phyloP scores from a whole-genome alignment of 2,329 filamentous ascomycete genomes.

The Aspergillus pseudoterreus region DNA sequence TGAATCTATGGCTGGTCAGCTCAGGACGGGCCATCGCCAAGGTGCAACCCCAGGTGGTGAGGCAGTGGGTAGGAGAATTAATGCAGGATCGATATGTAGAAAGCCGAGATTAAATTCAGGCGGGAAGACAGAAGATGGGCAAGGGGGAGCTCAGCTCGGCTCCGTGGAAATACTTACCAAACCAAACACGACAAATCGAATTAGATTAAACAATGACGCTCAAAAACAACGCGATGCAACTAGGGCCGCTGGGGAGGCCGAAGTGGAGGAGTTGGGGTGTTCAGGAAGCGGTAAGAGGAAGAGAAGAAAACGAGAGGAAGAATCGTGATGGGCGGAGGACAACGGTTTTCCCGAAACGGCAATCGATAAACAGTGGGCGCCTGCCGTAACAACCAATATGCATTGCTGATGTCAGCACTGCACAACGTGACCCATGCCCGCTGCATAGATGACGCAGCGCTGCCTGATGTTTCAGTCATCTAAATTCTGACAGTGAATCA shows the following conservation, averaged over 20 bases:
- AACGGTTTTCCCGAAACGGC: slow-evolving; percentile 30
- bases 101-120: not conserved
- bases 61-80: not conserved
- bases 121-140: not conserved
- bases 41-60: not conserved
- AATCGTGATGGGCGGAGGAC: slow-evolving; percentile 19
- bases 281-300: slow-evolving; percentile 4
- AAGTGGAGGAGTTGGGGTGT: slow-evolving; percentile 13
- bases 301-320: slow-evolving; percentile 18
- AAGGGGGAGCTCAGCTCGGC: not conserved
- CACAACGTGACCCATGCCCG: slow-evolving; percentile 10
- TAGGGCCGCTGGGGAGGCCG: slow-evolving; percentile 19
- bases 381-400: slow-evolving; percentile 21
- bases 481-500: not conserved
- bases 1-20: slow-evolving; percentile 7
- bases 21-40: not conserved
- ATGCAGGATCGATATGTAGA: not conserved
- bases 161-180: slow-evolving; percentile 12
- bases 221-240: slow-evolving; percentile 23
- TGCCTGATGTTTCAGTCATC: slow-evolving; percentile 13
- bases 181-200: slow-evolving; percentile 15
- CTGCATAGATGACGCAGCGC: not conserved
- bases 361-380: slow-evolving; percentile 38
- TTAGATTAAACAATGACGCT: slow-evolving; percentile 21
- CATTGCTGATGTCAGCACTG: slow-evolving; percentile 21